Evolutionary conservation across 163 green algal genomes (phyloP), one percentile per base, ranked within the genome.

Genomic region (Coccomyxa subellipsoidea): DNA sequence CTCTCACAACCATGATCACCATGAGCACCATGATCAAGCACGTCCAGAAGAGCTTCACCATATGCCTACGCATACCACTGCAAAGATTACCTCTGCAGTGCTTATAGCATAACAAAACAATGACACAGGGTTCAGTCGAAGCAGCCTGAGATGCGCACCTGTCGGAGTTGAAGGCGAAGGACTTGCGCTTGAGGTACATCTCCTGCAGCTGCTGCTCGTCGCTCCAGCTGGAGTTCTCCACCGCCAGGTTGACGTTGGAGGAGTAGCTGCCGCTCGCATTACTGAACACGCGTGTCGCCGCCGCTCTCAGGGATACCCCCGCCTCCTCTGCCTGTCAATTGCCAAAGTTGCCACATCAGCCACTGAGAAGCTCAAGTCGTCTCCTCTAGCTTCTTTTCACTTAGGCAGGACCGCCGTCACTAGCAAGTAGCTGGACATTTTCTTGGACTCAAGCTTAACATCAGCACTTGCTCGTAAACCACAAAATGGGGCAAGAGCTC

Each of bases 231-330:
- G 79, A 92, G 91, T 99, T 99, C 91, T 99, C 96, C 47, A 99
- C 95, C 5, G 96, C 96, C 80, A 99, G 92, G 90, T 99, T 99
- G 82, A 99, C 96, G 88, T 99, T 99, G 89, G 92, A 97, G 38
- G 92, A 97, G 92, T 99, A 99, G 76, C 89, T 96, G 81, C 96
- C 96, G 29, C 89, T 96, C 54, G 93, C 91, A 88, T 99, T 99
- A 84, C 92, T 98, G 93, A 98, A 99, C 39, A 99, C 90, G 77
- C 96, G 93, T 4, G 95, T 98, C 59, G 96, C 96, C 0, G 96
- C 96, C 77, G 99, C 93, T 73, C 96, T 91, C 79, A 98, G 25
- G 54, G 27, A 83, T 38, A 71, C 80, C 3, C 83, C 83, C 27
- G 70, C 38, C 78, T 88, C 81, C 78, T 88, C 75, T 15, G 84